phyloP scores from a whole-genome alignment of 208 protist species.

The Acanthamoeba healyi region DNA sequence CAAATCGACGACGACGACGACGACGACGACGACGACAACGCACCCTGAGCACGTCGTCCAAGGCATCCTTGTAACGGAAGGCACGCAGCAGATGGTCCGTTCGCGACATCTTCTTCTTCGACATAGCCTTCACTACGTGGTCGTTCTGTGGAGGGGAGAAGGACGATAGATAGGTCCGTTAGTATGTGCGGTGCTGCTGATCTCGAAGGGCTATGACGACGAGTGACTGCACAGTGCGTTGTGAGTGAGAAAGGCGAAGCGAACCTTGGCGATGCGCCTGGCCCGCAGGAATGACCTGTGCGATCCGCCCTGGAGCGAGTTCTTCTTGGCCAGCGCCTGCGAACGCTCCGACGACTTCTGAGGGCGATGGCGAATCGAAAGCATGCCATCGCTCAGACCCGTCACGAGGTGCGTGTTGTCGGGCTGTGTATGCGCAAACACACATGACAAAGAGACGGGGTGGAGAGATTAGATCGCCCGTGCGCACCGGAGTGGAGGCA shows the following conservation, averaged over 20 bases:
- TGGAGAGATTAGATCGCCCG: background rate
- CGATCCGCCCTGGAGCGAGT: background rate
- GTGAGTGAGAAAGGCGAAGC: background rate
- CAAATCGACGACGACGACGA: background rate
- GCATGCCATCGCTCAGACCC: conserved; percentile 77
- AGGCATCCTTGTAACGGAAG: conserved; percentile 82
- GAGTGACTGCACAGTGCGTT: background rate
- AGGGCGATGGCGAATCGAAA: conserved; percentile 78
- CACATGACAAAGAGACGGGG: background rate
- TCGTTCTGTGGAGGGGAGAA: conserved; percentile 14
- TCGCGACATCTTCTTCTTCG: background rate
- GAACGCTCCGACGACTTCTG: conserved; percentile 5
- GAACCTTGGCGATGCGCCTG: background rate
- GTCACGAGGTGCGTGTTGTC: conserved; percentile 83
- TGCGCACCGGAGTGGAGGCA: background rate
- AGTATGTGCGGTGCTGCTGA: too few species aligned
- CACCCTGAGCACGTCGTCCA: conserved; percentile 79
- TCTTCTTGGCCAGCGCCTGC: background rate
- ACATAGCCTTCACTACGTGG: background rate
- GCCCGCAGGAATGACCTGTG: conserved; percentile 78
- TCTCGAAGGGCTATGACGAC: too few species aligned
- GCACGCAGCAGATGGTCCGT: conserved; percentile 77
- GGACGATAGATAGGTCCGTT: too few species aligned
- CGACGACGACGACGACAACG: background rate
- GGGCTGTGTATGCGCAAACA: conserved; percentile 64